Base-by-base conservation (phyloP, 371 early-diverging fungal genomes). In the Mucor saturninus region DNA sequence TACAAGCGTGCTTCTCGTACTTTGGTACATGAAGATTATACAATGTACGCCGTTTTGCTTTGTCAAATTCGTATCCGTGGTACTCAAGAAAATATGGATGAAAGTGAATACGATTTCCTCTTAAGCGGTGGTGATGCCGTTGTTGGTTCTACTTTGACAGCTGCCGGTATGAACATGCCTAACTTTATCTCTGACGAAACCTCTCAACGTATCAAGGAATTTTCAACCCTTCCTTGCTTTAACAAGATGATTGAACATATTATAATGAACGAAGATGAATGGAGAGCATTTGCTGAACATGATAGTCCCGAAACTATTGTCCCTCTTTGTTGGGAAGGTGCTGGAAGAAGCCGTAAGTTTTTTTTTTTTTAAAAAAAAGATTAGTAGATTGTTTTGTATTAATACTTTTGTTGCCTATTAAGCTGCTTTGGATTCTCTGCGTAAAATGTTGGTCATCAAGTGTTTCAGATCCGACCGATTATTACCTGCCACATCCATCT, bases 401-500 rank as follows among this genome's bases (percentile, higher is more conserved):
- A 51, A 30, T 13, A 51, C 37, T 48, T 37, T 32, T 46, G 3
- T 13, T 21, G 21, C 21, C 21, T 11, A n/a, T 46, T 49, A 62
- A 69, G 73, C 56, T 35, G 69, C 73, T 21, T 61, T 77, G 56
- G 79, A 79, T 64, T 65, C 78, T 42, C 85, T 97, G 67, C 81
- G 91, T 28, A 86, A 90, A 62, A 80, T 96, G 69, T 65, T 97
- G 57, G 70, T 96, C 8, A 81, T 96, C 67, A 94, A 94, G 66
- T 87, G 88, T 63, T 78, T 98, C 76, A 89, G 97, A 43, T 93
- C 99, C 3, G 98, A 97, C 72, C 89, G 95, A 28, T 62, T 98
- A 28, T 67, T 92, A 28, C 81, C 92, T 13, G 89, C 94, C 2
- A 84, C 93, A 0, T 69, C 81, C n/a, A 80, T 84, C 21, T 91